These are phyloP conservation scores for Triangularia setosa DNA, from an alignment of 2,329 filamentous ascomycete genomes.

Conservation along the genomic window DNA sequence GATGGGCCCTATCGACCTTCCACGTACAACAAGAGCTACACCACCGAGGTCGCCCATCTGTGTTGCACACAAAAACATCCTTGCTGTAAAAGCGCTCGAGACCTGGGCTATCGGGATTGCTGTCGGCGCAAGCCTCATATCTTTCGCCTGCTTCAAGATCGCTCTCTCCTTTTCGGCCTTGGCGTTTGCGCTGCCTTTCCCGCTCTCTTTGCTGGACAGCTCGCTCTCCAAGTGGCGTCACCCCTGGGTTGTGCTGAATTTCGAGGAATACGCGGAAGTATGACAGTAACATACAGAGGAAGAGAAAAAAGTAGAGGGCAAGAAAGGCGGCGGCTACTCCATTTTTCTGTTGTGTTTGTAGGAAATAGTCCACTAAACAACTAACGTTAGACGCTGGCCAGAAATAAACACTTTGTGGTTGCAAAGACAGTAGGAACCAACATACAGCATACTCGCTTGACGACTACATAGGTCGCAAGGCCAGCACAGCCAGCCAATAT, in stretches of 20 bases:
- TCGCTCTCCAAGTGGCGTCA: slow-evolving; percentile 60
- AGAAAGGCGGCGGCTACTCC: slow-evolving; percentile 66
- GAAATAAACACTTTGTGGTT: neutral
- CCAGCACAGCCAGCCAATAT: slow-evolving; percentile 62
- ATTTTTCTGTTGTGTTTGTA: slow-evolving; percentile 44
- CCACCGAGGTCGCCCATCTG: slow-evolving; percentile 80
- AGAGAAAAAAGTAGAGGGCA: slow-evolving; percentile 66
- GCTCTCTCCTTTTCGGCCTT: slow-evolving; percentile 10
- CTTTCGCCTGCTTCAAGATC: slow-evolving; percentile 24
- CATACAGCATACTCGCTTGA: slow-evolving; percentile 65
- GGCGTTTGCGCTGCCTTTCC: slow-evolving; percentile 12
- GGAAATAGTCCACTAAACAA: slow-evolving; percentile 64
- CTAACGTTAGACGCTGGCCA: slow-evolving; percentile 7
- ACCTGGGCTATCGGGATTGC: slow-evolving; percentile 59
- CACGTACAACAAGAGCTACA: slow-evolving; percentile 80
- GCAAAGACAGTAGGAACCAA: slow-evolving; percentile 21
- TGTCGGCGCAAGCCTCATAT: slow-evolving; percentile 35
- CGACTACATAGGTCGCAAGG: slow-evolving; percentile 68
- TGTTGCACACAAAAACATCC: slow-evolving; percentile 79
- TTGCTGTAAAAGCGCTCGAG: slow-evolving; percentile 76
- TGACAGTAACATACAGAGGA: slow-evolving; percentile 60
- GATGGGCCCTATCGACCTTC: slow-evolving; percentile 85
- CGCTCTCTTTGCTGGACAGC: slow-evolving; percentile 21
- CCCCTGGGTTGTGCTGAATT: slow-evolving; percentile 67
- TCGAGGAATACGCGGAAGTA: slow-evolving; percentile 70